Conservation (phyloP, 148 eudicot species). For the Chenopodium quinoa region DNA sequence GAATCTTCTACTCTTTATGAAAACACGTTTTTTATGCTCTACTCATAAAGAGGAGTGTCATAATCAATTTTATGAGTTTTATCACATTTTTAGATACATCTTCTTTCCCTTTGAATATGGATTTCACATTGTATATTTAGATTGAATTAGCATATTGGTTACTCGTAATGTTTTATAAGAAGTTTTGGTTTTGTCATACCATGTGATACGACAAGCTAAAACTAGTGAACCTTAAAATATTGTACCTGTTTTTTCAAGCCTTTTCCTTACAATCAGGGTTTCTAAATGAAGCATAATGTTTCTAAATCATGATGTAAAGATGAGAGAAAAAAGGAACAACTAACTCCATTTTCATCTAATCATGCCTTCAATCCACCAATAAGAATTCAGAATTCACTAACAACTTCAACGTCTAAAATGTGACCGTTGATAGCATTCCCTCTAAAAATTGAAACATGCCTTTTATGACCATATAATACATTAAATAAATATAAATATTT, state of each 20-base stretch:
- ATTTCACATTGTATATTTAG: no score
- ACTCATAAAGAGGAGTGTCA: no score
- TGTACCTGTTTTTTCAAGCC: not conserved
- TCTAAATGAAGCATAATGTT: not conserved
- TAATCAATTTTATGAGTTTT: no score
- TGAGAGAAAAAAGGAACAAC: not conserved
- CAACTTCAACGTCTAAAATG: constrained; percentile 15
- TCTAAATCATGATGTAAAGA: not conserved
- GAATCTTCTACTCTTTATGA: no score
- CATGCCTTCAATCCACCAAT: not conserved
- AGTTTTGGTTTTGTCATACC: not conserved
- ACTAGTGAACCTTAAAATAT: not conserved
- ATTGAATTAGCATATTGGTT: no score
- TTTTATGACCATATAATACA: not conserved
- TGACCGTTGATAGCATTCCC: constrained; percentile 22
- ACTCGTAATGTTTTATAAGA: no score
- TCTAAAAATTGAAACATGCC: not conserved
- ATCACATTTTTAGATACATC: no score
- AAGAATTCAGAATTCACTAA: not conserved
- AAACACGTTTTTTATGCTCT: no score
- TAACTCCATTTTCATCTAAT: not conserved
- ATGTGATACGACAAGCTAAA: not conserved
- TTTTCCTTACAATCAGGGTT: not conserved
- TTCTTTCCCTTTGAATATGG: no score
- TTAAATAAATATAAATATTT: no score